Evolutionary conservation across 352 stramenopile genomes (phyloP).

Genomic region (Phytophthora hybrid): DNA sequence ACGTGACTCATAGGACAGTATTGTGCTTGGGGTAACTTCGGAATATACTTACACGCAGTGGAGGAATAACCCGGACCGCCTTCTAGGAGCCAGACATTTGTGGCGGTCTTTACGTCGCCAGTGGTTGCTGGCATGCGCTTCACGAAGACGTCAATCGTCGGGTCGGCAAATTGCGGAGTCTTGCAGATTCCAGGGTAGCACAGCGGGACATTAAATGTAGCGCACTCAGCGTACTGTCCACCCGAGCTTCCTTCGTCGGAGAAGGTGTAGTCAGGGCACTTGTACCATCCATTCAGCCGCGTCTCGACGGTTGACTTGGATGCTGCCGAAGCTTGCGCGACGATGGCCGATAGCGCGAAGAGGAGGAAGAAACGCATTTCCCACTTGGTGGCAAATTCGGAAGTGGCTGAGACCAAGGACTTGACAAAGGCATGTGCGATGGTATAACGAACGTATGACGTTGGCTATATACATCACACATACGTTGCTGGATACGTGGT

Average conservation of each 20-base stretch:
- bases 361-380: no score
- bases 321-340: no score
- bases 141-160: constrained; percentile 36
- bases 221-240: constrained; percentile 24
- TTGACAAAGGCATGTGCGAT: no score
- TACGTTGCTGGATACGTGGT: no score
- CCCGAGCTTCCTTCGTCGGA: constrained; percentile 8
- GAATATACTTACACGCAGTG: constrained; percentile 32
- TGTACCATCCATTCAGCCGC: constrained; percentile 13
- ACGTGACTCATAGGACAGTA: no score
- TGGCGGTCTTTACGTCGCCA: constrained; percentile 8
- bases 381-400: no score
- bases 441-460: no score
- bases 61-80: constrained; percentile 37
- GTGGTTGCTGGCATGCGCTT: constrained; percentile 35
- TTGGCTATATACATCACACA: no score
- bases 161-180: background rate
- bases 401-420: no score
- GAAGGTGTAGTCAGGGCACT: constrained; percentile 27
- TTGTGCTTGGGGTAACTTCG: no score
- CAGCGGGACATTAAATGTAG: constrained; percentile 30
- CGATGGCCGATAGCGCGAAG: no score
- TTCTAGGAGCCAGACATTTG: constrained; percentile 49
- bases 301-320: no score
- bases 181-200: constrained; percentile 30